phyloP scores from a whole-genome alignment of 495 filamentous ascomycete genomes.

The Astrothelium subdiscretum region DNA sequence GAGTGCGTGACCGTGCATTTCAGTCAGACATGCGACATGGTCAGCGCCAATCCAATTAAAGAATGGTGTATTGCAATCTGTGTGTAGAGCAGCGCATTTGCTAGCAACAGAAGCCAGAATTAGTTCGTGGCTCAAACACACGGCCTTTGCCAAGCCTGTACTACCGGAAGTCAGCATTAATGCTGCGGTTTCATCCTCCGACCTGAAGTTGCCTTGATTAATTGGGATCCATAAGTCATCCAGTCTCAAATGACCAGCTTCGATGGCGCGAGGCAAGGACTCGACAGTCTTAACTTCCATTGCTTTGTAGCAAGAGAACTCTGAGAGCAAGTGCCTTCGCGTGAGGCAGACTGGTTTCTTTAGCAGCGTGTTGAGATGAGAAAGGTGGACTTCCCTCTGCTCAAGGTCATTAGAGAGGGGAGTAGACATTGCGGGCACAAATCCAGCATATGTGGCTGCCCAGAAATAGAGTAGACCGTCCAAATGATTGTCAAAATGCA shows the following conservation, averaged over 20 bases:
- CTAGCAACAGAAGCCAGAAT: neutral
- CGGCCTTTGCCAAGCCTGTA: neutral
- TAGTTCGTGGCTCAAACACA: neutral
- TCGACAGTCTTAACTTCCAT: neutral
- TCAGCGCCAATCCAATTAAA: neutral
- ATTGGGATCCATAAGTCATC: neutral
- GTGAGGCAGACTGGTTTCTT: neutral
- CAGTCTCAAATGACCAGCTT: neutral
- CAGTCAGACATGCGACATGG: neutral
- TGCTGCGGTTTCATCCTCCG: neutral
- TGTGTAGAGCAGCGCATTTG: neutral
- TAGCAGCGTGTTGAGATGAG: constrained; percentile 15
- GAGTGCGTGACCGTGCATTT: neutral
- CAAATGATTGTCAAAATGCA: constrained; percentile 32
- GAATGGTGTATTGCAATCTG: neutral
- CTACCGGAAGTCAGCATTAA: neutral
- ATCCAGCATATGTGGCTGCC: constrained; percentile 31
- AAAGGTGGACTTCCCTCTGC: constrained; percentile 26
- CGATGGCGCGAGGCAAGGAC: neutral
- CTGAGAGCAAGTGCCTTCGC: neutral
- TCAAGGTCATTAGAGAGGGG: constrained; percentile 26
- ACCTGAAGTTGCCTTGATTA: neutral
- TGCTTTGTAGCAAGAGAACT: neutral
- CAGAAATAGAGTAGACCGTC: constrained; percentile 38
- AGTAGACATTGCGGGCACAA: constrained; percentile 31